Base-by-base conservation (phyloP, 805 yeast species). In the Debaryomyces castellii region DNA sequence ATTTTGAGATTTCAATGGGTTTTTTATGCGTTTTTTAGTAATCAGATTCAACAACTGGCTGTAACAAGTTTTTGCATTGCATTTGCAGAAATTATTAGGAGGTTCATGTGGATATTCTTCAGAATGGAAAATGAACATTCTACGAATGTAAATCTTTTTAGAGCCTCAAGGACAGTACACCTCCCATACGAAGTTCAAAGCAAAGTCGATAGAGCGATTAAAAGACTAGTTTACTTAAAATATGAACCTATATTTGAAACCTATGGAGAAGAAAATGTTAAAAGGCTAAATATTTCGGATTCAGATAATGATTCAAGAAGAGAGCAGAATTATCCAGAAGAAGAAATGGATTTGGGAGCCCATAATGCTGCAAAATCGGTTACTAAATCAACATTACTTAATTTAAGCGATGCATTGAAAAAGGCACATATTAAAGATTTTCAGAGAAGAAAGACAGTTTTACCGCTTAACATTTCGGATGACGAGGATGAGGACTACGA, bases 111-210 rank as follows among this genome's bases (percentile, higher is more conserved):
- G 99, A 75, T 89, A 6, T 79, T 87, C 40, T 85, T 94, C 71
- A 83, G 99, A 69, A 86, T 94, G 78, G 99, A 94, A 56, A 94
- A 94, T 65, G 98, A 94, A 64, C 99, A 94, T 64, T 85, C 91
- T 39, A 83, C 97, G 0, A 92, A 92, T 60, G 96, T 90, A 9
- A 82, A 82, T 45, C 68, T 89, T 37, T 87, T 84, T 64, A 77
- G 96, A 51, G 98, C 97, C 0, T 84, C 95, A 8, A 81, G 95
- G 47, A 97, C 92, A 49, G 71, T 89, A 8, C 88, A 92, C 2
- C 67, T 92, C 44, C 99, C 99, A 0, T 92, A 89, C 51, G 79
- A 82, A 2, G 62, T 71, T 1, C 51, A 67, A 3, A 11, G 45
- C 1, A 59, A 55, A 39, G 74, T 78, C 3, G 73, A 61, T 37